Evolutionary conservation across 768 basidiomycete species (phyloP), one percentile per base, ranked within the genome.

Genomic region (Daedalea quercina): DNA sequence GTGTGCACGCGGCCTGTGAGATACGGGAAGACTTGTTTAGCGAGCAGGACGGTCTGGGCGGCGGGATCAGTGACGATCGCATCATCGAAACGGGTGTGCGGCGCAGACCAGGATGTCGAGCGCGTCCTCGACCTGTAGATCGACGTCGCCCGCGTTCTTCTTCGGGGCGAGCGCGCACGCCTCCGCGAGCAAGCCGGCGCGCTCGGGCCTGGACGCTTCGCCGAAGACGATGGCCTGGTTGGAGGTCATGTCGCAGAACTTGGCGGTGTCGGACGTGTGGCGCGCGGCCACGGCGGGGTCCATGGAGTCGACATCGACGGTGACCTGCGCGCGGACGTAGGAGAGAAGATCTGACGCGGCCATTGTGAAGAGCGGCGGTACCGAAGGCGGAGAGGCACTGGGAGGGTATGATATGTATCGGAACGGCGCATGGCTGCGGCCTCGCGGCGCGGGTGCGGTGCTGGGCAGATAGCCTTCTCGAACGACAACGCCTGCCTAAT

Each of bases 251-350:
- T 77, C 72, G 49, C 58, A 63, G 66, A 77, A 77, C 31, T 51
- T 40, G 53, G 54, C 20, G 57, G 60, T 13, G 47, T 26, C 12
- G 44, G 46, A 35, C 51, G 67, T 65, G 56, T 75, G 67, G 7
- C 67, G 62, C 24, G 60, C 57, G 1, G 76, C 71, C 31, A 71
- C 70, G 25, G 54, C 64, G 20, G 71, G 70, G 55, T 76, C 74
- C 76, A 79, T 77, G 19, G 75, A 75, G 61, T 77, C 76, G 54
- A 78, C 68, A 65, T 77, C 74, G 59, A 79, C 61, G 41, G 64
- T 60, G 19, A 75, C 50, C 9, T 67, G 51, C 4, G 63, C 45
- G 46, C 70, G 69, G 25, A 77, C 59, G 52, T 73, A 66, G 3
- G 68, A 51, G 46, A 79, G 69, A n/a, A 76, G 69, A 26, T 67